Evolutionary conservation across 2,329 filamentous ascomycete species (phyloP).

Genomic region (Aspergillus ochraceus): DNA sequence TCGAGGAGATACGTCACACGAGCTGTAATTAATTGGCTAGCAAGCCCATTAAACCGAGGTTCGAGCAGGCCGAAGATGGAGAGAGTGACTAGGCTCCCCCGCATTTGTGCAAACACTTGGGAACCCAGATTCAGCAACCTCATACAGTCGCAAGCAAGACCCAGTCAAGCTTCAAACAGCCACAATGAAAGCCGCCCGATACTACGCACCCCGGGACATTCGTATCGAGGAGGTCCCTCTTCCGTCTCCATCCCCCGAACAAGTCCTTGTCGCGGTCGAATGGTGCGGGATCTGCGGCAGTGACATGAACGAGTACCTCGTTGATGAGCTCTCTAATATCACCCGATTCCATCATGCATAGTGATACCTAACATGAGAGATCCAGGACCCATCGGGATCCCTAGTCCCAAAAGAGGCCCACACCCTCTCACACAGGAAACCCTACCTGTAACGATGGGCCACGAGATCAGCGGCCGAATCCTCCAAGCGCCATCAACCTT

Average conservation of each 20-base stretch:
- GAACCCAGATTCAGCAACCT: too few species aligned
- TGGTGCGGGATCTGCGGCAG: constrained; percentile 17
- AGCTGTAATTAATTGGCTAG: not conserved
- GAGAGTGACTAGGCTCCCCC: not conserved
- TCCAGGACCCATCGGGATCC: constrained; percentile 10
- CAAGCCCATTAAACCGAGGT: not conserved
- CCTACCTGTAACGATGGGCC: constrained; percentile 14
- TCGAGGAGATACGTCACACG: not conserved
- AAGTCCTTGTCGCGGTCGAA: constrained; percentile 12
- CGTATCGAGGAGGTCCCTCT: constrained; percentile 8
- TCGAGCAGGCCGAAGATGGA: too few species aligned
- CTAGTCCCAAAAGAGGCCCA: constrained; percentile 3
- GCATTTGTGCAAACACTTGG: not conserved
- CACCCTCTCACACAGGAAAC: constrained; percentile 7
- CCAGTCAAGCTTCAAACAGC: not conserved
- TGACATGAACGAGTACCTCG: constrained; percentile 13
- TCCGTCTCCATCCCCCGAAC: not conserved
- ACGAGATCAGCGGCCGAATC: constrained; percentile 13
- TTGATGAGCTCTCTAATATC: not conserved
- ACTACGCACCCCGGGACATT: constrained; percentile 10
- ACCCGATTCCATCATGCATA: not conserved
- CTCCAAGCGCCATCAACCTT: not conserved
- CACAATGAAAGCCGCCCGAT: constrained; percentile 13
- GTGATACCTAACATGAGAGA: not conserved
- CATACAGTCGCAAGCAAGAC: not conserved